Evolutionary conservation across 2,329 filamentous ascomycete species (phyloP).

Genomic region (Fusarium coffeatum): DNA sequence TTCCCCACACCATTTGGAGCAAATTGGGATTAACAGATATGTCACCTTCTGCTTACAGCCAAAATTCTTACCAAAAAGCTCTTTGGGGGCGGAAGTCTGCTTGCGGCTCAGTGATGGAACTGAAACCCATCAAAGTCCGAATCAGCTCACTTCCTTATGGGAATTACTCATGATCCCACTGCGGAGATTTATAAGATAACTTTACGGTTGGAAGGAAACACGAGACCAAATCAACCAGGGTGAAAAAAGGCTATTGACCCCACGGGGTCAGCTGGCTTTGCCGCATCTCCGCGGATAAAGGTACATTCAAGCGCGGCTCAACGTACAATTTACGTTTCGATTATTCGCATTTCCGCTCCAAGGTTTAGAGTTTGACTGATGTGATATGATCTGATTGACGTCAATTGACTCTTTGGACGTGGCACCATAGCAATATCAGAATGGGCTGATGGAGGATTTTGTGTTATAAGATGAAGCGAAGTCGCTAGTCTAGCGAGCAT

Average conservation of each 20-base stretch:
- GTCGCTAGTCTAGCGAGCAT: not conserved
- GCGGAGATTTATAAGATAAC: not conserved
- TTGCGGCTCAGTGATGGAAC: constrained; percentile 14
- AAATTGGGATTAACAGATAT: not conserved
- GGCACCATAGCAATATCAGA: constrained; percentile 1
- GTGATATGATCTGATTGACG: constrained; percentile 20
- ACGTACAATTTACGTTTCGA: constrained; percentile 11
- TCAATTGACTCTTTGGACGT: not conserved
- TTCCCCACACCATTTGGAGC: not conserved
- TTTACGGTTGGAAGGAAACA: constrained; percentile 1
- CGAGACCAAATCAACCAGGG: constrained; percentile 14
- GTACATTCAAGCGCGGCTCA: constrained; percentile 22
- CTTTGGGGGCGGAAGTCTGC: not conserved
- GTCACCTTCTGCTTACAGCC: not conserved
- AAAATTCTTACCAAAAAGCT: not conserved
- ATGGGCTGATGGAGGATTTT: constrained; percentile 1
- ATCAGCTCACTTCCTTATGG: constrained; percentile 18
- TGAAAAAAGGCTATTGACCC: constrained; percentile 11
- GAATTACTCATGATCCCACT: constrained; percentile 3
- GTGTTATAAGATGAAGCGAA: constrained; percentile 12
- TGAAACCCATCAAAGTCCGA: constrained; percentile 6
- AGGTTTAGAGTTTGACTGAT: constrained; percentile 12
- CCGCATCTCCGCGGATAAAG: constrained; percentile 30
- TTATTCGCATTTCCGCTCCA: not conserved
- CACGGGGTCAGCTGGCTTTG: constrained; percentile 27